Evolutionary conservation across 2,329 filamentous ascomycete species (phyloP).

Genomic region (Orbilia brochopaga): DNA sequence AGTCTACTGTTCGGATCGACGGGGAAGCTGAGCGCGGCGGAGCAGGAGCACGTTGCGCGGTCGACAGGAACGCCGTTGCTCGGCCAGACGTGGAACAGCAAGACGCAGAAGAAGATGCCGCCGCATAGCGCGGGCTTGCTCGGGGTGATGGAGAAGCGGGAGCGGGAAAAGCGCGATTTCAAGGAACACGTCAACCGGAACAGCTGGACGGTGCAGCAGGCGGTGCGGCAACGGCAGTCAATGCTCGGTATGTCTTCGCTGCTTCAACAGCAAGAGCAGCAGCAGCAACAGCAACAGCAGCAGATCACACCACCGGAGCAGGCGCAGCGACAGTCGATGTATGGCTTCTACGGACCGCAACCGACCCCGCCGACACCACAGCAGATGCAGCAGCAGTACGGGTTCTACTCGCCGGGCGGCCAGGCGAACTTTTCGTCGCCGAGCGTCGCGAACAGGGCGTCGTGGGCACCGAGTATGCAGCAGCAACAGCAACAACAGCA

Average conservation of each 20-base stretch:
- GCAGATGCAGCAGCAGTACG: constrained; percentile 54
- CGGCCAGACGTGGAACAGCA: constrained; percentile 39
- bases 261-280: constrained; percentile 55
- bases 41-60: constrained; percentile 86
- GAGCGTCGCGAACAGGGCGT: constrained; percentile 4
- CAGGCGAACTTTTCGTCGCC: constrained; percentile 5
- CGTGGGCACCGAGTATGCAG: constrained; percentile 16
- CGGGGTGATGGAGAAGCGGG: constrained; percentile 77
- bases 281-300: constrained; percentile 30
- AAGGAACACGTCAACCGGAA: constrained; percentile 61
- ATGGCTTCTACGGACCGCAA: constrained; percentile 47
- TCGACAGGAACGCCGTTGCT: constrained; percentile 79
- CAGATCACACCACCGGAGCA: constrained; percentile 53
- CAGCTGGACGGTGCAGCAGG: constrained; percentile 74
- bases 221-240: constrained; percentile 71
- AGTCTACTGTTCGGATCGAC: constrained; percentile 54
- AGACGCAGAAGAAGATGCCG: constrained; percentile 62
- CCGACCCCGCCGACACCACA: constrained; percentile 50
- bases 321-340: constrained; percentile 55
- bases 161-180: constrained; percentile 76
- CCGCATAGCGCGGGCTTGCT: constrained; percentile 70
- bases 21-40: constrained; percentile 75
- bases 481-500: constrained; percentile 12
- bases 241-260: constrained; percentile 18
- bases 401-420: constrained; percentile 52